Base-by-base conservation (phyloP, 2,329 filamentous ascomycete genomes). In the Clathrospora elynae region DNA sequence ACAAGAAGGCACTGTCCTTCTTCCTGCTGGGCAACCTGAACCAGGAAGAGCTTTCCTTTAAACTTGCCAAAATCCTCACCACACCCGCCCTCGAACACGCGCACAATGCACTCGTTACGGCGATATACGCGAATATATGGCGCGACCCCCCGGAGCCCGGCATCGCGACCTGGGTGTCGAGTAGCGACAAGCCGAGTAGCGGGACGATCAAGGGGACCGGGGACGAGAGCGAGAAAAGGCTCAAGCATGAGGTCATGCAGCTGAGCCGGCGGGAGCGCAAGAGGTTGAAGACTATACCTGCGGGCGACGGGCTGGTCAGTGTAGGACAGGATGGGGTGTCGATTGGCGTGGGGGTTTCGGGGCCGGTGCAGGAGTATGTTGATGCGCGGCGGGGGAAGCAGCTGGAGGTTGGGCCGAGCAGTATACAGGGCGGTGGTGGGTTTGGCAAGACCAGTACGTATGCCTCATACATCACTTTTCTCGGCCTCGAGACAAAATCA, bases 361-460 rank as follows among this genome's bases (percentile, higher is more conserved):
- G 59, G 3, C 42, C 51, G 3, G 53, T 59, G 48, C 51, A 57
- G 18, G 68, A 70, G 35, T 67, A 70, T 28, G 68, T 72, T 4
- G 66, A 70, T 6, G 65, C 68, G 17, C 64, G 69, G 37, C 46
- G 64, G 32, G 70, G 67, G 39, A 78, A 77, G 57, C 64, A 78
- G 30, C 75, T 78, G 18, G 79, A 85, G 19, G 81, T 88, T 42
- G 79, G 83, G 6, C 84, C 86, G 17, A 78, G 84, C 18, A 62
- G 58, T 84, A 83, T 61, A 22, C 85, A 86, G 16, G 85, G 83
- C 18, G 86, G 83, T 20, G 86, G 86, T 20, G 86, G 86, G 13
- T 78, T 92, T 31, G 90, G 88, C 55, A 90, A 92, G 77, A 95
- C 79, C 23, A 83, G 86, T 90, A 76, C 66, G 84, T 72, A 6